Conservation (phyloP, 495 filamentous ascomycete genomes). For the Annulohypoxylon nitens region DNA sequence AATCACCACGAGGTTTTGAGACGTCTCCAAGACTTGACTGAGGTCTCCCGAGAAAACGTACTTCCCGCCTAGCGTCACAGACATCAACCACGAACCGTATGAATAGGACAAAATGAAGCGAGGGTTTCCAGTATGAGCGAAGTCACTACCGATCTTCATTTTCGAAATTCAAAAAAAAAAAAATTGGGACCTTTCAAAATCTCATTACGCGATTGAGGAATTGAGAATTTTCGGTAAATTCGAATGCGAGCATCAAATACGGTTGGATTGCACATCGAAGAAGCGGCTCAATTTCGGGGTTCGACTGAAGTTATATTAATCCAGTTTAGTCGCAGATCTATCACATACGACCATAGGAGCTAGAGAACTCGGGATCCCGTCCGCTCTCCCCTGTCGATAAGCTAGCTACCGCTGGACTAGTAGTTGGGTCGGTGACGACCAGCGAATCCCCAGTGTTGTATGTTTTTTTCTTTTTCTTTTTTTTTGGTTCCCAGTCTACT, state of each 20-base stretch:
- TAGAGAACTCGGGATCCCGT: constrained; percentile 63
- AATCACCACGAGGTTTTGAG: too few species aligned
- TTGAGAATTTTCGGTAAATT: not conserved
- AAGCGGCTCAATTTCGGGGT: not conserved
- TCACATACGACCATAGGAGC: constrained; percentile 60
- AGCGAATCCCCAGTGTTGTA: constrained; percentile 63
- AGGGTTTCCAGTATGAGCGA: too few species aligned
- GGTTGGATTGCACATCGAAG: not conserved
- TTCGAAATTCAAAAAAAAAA: too few species aligned
- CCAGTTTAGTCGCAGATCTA: not conserved
- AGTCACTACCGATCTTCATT: too few species aligned
- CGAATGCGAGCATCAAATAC: not conserved
- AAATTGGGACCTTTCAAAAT: not conserved
- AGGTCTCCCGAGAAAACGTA: too few species aligned
- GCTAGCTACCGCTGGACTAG: constrained; percentile 54
- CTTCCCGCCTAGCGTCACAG: too few species aligned
- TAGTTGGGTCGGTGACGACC: constrained; percentile 65
- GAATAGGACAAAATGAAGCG: too few species aligned
- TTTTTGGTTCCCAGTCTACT: not conserved
- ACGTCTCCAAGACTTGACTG: too few species aligned
- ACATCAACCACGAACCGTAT: too few species aligned
- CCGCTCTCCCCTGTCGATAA: constrained; percentile 59
- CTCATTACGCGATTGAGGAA: not conserved
- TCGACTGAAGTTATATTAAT: not conserved
- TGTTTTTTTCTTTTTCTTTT: constrained; percentile 38